Base-by-base conservation (phyloP, 1,284 basidiomycete species). In the Thecaphora thlaspeos region DNA sequence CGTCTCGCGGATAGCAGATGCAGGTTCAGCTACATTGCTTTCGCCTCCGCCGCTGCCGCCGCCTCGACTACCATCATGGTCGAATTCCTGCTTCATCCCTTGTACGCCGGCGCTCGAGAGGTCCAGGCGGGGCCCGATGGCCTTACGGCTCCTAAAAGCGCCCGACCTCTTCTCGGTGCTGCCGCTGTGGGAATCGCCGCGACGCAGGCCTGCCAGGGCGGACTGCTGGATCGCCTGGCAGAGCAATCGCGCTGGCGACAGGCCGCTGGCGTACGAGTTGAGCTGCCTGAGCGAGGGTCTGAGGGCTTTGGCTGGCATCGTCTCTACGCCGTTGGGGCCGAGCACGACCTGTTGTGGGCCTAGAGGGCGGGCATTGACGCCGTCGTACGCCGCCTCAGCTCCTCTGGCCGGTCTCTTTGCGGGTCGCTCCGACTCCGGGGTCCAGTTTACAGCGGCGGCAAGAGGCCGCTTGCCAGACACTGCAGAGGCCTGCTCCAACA, bases 191-290 rank as follows among this genome's bases (percentile, higher is more conserved):
- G 57, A 53, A 36, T 64, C 61, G 32, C 54, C 57, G 18, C 60
- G 53, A 36, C 47, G 56, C 3, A 60, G 48, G 38, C 61, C 61
- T 9, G 61, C 57, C 42, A 56, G 51, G 9, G 61, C 61, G 17
- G 61, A 64, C 23, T 64, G 61, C 28, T 60, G 61, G 26, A 64
- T 64, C n/a, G 61, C 57, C 30, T 64, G 61, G 40, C 61, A 64
- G 1, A 64, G 57, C 18, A 64, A 39, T n/a, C 61, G 61, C 19
- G 61, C 61, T 3, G 61, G 61, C 1, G 61, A 60, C 3, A 64
- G 51, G 9, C 61, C 61, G 32, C 61, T 64, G 5, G 61, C 57
- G 40, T 60, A 57, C 2, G 61, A 60, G 45, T 64, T 48, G 24
- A 55, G 51, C 22, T 54, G 61, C 17, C 61, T 51, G 1, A 60